Evolutionary conservation across 352 stramenopile genomes (phyloP).

Genomic region (Globisporangium paddicum): DNA sequence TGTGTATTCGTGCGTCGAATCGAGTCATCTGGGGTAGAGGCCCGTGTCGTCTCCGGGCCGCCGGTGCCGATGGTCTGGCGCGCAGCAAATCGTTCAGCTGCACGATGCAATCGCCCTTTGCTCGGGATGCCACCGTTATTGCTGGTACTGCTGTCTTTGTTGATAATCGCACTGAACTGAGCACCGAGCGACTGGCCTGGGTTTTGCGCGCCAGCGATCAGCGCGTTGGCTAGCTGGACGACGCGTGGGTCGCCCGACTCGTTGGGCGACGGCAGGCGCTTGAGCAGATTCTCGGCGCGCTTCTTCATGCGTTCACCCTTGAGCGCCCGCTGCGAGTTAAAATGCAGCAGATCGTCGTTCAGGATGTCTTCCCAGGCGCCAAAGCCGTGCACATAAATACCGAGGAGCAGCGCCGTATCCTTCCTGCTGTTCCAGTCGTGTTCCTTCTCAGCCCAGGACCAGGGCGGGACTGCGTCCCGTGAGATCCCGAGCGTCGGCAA

Average conservation of each 20-base stretch:
- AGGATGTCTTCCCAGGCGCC: slow-evolving; percentile 84
- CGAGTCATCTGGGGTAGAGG: slow-evolving; percentile 26
- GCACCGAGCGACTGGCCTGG: slow-evolving; percentile 56
- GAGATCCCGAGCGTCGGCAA: slow-evolving; percentile 57
- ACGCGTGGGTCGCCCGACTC: slow-evolving; percentile 50
- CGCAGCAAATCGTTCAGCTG: slow-evolving; percentile 53
- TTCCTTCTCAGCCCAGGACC: slow-evolving; percentile 78
- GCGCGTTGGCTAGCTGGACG: slow-evolving; percentile 44
- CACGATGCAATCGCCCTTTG: slow-evolving; percentile 55
- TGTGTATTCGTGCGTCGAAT: slow-evolving; percentile 32
- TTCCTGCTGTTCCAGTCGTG: slow-evolving; percentile 78
- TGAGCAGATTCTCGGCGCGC: slow-evolving; percentile 77
- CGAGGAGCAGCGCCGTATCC: slow-evolving; percentile 72
- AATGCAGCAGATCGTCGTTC: slow-evolving; percentile 73
- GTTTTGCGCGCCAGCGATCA: slow-evolving; percentile 31
- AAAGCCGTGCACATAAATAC: slow-evolving; percentile 84
- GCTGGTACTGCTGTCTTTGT: slow-evolving; percentile 21
- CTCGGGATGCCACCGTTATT: slow-evolving; percentile 23
- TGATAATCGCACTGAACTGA: slow-evolving; percentile 79
- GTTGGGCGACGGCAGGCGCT: slow-evolving; percentile 60
- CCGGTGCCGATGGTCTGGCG: slow-evolving; percentile 26
- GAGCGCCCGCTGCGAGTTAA: slow-evolving; percentile 74
- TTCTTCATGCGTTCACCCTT: slow-evolving; percentile 85
- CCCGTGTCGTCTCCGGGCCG: neutral
- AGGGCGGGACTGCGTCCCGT: slow-evolving; percentile 51